phyloP scores from a whole-genome alignment of 768 basidiomycete genomes.

The Naganishia vaughanmartiniae region DNA sequence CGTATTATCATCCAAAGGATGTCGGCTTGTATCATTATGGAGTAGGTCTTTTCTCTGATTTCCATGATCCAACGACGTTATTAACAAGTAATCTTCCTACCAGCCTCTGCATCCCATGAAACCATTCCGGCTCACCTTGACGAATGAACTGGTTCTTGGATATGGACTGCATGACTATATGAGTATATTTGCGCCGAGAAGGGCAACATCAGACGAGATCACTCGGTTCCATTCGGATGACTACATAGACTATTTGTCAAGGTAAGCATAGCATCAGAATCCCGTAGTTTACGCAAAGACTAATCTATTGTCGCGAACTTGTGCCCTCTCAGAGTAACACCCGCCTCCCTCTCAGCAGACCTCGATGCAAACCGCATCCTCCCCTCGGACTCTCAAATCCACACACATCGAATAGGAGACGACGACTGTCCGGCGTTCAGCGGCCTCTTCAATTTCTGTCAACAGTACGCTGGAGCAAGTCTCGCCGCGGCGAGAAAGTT shows the following conservation, averaged over 20 bases:
- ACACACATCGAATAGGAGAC: slow-evolving; percentile 30
- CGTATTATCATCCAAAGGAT: slow-evolving; percentile 91
- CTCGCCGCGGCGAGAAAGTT: slow-evolving; percentile 87
- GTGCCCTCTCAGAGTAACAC: slow-evolving; percentile 9
- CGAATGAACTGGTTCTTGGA: slow-evolving; percentile 90
- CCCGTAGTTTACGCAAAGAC: neutral
- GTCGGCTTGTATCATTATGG: slow-evolving; percentile 97
- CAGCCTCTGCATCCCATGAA: slow-evolving; percentile 99
- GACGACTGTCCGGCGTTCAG: slow-evolving; percentile 97
- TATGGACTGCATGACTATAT: slow-evolving; percentile 96
- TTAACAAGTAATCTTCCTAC: slow-evolving; percentile 26
- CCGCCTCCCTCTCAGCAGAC: slow-evolving; percentile 24
- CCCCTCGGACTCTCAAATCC: slow-evolving; percentile 23
- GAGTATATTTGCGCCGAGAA: slow-evolving; percentile 84
- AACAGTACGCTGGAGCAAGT: slow-evolving; percentile 88
- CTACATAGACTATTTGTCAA: slow-evolving; percentile 92
- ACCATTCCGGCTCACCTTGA: slow-evolving; percentile 90
- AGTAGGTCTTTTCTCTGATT: slow-evolving; percentile 56
- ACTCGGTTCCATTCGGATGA: slow-evolving; percentile 89
- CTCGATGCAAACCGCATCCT: slow-evolving; percentile 21
- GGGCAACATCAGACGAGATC: slow-evolving; percentile 84
- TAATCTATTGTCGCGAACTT: neutral
- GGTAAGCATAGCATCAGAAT: slow-evolving; percentile 57
- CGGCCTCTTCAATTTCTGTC: slow-evolving; percentile 90
- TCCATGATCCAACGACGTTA: neutral